Conservation (phyloP, 441 rosid genomes). For the Populus hybrid region DNA sequence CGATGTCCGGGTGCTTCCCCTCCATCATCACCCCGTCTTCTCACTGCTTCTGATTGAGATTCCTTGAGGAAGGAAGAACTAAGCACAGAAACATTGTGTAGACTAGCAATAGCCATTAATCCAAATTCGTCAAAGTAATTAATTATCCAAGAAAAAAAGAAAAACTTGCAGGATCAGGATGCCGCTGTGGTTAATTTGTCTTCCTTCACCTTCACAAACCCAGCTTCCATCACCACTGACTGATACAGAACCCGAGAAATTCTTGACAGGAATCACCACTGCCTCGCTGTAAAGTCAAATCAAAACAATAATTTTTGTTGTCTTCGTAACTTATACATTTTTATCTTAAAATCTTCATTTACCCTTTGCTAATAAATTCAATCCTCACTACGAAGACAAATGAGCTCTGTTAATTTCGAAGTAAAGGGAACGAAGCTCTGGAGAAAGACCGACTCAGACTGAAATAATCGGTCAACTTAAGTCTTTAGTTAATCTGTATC, state of each 20-base stretch:
- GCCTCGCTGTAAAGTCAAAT: conserved; percentile 49
- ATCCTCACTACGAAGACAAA: conserved; percentile 24
- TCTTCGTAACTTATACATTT: not conserved
- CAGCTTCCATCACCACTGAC: conserved; percentile 62
- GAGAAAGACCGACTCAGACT: not conserved
- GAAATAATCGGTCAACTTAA: no score
- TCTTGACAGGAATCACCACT: conserved; percentile 72
- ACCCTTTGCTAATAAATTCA: not conserved
- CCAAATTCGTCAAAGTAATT: not conserved
- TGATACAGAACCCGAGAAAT: conserved; percentile 66
- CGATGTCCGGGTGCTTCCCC: conserved; percentile 66
- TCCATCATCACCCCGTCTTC: conserved; percentile 53
- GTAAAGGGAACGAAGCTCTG: conserved; percentile 41
- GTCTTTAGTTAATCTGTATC: no score
- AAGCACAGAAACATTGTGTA: conserved; percentile 68
- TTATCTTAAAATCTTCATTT: not conserved
- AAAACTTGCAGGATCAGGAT: conserved; percentile 69
- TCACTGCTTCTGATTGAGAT: conserved; percentile 49
- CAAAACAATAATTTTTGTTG: not conserved
- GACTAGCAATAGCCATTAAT: conserved; percentile 84
- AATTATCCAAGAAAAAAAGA: not conserved
- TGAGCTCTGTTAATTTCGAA: conserved; percentile 30
- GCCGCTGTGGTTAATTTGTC: conserved; percentile 35
- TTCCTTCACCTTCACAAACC: no score
- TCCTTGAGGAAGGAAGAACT: conserved; percentile 71